A percentile compares a stretch with the other conserved stretches of the same genome.
phyloP scores from a whole-genome alignment of 1,284 basidiomycete species.

The Schizophyllum commune region DNA sequence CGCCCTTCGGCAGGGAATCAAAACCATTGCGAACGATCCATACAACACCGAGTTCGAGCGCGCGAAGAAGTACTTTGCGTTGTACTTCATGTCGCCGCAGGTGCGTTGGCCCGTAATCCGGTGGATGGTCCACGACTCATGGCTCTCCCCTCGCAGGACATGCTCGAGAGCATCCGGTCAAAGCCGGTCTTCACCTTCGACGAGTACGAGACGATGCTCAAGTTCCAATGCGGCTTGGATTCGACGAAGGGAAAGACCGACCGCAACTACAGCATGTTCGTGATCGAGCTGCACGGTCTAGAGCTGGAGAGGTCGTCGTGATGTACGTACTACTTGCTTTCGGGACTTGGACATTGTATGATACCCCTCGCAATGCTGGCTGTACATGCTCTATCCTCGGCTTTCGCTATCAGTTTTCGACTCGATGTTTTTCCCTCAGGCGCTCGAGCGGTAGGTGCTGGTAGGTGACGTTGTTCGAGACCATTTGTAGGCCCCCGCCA shows the following conservation, averaged over 20 bases:
- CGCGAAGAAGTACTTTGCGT: constrained; percentile 74
- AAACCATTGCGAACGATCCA: constrained; percentile 60
- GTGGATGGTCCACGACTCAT: neutral
- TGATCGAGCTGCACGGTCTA: constrained; percentile 75
- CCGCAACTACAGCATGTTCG: constrained; percentile 69
- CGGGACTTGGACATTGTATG: neutral
- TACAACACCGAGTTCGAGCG: constrained; percentile 67
- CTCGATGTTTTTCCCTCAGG: too few relatives aligned
- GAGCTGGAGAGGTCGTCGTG: constrained; percentile 49
- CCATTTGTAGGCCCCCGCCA: neutral
- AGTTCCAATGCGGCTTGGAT: constrained; percentile 79
- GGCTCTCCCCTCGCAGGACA: constrained; percentile 30
- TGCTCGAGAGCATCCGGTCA: constrained; percentile 63
- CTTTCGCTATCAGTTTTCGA: too few relatives aligned
- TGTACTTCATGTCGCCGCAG: constrained; percentile 70
- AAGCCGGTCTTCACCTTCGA: constrained; percentile 75
- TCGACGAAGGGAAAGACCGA: constrained; percentile 48
- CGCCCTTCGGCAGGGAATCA: constrained; percentile 89
- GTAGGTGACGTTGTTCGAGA: too few relatives aligned
- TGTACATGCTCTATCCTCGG: neutral
- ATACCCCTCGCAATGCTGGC: neutral
- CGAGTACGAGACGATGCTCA: constrained; percentile 86
- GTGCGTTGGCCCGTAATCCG: constrained; percentile 31
- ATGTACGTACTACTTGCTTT: neutral
- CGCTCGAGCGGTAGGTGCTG: too few relatives aligned